phyloP scores from a whole-genome alignment of 2,329 filamentous ascomycete genomes.

The Colletotrichum sp. region DNA sequence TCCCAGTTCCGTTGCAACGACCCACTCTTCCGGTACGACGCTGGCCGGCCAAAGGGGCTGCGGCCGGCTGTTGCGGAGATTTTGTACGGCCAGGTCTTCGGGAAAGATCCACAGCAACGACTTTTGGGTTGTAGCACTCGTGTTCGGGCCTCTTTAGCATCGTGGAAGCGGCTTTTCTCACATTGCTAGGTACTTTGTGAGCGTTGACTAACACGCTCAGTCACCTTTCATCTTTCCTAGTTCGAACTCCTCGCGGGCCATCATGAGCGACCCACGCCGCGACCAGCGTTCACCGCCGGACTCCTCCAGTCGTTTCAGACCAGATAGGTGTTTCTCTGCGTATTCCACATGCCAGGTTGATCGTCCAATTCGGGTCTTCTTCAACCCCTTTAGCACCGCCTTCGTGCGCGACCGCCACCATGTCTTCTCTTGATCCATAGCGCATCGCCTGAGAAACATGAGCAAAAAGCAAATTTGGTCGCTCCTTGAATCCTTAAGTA shows the following conservation, averaged over 20 bases:
- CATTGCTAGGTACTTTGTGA: too few species aligned
- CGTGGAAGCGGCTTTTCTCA: too few species aligned
- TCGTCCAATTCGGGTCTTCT: neutral
- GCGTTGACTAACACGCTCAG: too few species aligned
- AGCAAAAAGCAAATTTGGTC: conserved; percentile 22
- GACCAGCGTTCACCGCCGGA: neutral
- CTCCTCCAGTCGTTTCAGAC: neutral
- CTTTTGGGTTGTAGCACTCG: too few species aligned
- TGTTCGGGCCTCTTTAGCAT: too few species aligned
- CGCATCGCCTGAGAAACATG: conserved; percentile 6
- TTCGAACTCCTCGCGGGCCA: neutral
- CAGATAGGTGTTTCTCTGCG: neutral
- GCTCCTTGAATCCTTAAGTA: conserved; percentile 8
- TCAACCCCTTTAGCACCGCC: conserved; percentile 10
- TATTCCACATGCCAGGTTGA: conserved; percentile 12
- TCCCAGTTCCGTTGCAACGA: too few species aligned
- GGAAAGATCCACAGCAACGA: too few species aligned
- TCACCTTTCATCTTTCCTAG: too few species aligned
- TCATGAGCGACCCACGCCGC: neutral
- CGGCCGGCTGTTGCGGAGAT: too few species aligned
- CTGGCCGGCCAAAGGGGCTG: too few species aligned
- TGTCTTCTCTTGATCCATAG: neutral
- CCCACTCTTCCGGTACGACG: too few species aligned
- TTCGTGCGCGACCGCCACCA: conserved; percentile 14
- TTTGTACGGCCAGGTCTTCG: too few species aligned